Conservation (phyloP, 495 filamentous ascomycete species). For the Amniculicola lignicola region DNA sequence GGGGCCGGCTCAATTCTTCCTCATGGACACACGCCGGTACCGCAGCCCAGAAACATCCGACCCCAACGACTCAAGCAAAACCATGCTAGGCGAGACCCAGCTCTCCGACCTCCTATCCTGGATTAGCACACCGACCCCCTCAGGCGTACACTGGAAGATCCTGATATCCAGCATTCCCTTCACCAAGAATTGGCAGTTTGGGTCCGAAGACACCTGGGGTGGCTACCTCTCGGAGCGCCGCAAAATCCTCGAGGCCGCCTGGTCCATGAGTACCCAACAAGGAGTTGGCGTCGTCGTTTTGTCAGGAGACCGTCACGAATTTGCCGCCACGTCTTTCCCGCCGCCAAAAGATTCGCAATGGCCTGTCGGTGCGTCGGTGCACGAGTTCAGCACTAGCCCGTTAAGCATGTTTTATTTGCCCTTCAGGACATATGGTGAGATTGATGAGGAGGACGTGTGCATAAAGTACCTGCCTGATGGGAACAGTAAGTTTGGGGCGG, state of each 20-base stretch:
- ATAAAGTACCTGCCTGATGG: constrained; percentile 80
- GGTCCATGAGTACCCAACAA: constrained; percentile 66
- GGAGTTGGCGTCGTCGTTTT: constrained; percentile 78
- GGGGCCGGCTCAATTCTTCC: constrained; percentile 89
- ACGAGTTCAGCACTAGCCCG: constrained; percentile 87
- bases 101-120: constrained; percentile 74
- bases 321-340: constrained; percentile 85
- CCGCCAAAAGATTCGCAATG: constrained; percentile 58
- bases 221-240: constrained; percentile 78
- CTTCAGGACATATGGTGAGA: constrained; percentile 74
- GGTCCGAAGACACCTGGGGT: constrained; percentile 84
- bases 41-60: constrained; percentile 58
- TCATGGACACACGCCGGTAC: constrained; percentile 88
- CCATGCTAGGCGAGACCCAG: constrained; percentile 81
- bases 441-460: constrained; percentile 70
- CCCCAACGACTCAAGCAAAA: constrained; percentile 53
- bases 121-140: constrained; percentile 63
- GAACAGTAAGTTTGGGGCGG: constrained; percentile 84
- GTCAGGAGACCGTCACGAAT: constrained; percentile 90
- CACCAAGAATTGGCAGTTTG: constrained; percentile 92
- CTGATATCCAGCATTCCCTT: constrained; percentile 85
- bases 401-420: constrained; percentile 92
- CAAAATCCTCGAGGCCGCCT: constrained; percentile 82
- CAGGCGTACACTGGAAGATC: constrained; percentile 89
- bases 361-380: constrained; percentile 60